Conservation (phyloP, 75 land plant genomes). For the Isoetes taiwanensis region DNA sequence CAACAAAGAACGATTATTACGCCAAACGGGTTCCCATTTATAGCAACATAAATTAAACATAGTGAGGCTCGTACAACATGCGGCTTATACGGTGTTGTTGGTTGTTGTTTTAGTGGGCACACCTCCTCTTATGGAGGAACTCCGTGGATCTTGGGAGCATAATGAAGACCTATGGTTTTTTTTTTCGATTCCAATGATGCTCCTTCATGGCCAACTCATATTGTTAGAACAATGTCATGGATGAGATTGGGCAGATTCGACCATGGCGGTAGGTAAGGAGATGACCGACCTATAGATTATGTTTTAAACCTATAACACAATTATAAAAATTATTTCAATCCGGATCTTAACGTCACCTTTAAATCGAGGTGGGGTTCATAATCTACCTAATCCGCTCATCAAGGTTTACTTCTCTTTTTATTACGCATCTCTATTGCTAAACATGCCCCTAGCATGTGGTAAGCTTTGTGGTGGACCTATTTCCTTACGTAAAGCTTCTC, state of each 20-base stretch:
- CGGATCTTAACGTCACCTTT: conserved; percentile 35
- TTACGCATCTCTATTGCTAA: not conserved
- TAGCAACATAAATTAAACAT: too few relatives aligned
- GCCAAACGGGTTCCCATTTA: too few relatives aligned
- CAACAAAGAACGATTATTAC: not conserved
- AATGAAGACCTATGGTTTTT: too few relatives aligned
- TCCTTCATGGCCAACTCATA: too few relatives aligned
- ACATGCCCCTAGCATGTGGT: not conserved
- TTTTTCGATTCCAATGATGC: too few relatives aligned
- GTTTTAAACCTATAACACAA: not conserved
- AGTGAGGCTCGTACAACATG: too few relatives aligned
- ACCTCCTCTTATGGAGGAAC: too few relatives aligned
- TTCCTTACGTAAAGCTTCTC: too few relatives aligned
- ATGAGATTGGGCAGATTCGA: conserved; percentile 25
- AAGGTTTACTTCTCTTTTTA: conserved; percentile 12
- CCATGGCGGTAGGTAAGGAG: conserved; percentile 31
- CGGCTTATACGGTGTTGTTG: too few relatives aligned
- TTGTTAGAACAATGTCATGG: conserved; percentile 20
- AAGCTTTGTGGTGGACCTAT: not conserved
- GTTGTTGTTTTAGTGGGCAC: too few relatives aligned
- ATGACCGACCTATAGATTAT: too few relatives aligned
- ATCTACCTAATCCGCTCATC: conserved; percentile 19
- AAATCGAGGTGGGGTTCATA: conserved; percentile 22
- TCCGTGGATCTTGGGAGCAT: too few relatives aligned
- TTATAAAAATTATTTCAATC: not conserved